Evolutionary conservation across 768 basidiomycete species (phyloP), one percentile per base, ranked within the genome.

Genomic region (Sistotremastrum suecicum): DNA sequence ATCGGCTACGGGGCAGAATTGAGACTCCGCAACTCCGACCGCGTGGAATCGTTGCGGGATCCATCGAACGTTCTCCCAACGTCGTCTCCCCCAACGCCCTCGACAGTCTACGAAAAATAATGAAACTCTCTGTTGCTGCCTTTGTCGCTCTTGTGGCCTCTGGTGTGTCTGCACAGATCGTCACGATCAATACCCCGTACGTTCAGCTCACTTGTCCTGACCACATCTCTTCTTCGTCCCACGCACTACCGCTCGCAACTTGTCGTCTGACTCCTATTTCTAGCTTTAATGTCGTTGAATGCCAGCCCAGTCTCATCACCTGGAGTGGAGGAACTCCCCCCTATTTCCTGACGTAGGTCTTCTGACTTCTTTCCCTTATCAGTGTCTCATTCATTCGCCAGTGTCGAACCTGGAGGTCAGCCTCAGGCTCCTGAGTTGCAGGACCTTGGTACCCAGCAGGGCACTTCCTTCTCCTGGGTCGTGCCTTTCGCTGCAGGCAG

Each of bases 171-270:
- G 78, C 72, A 11, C 75, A 76, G 55, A 50, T 50, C 32, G 55
- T 77, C 52, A 63, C 53, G 1, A 66, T 86, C 58, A 78, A 82
- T 58, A 88, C 84, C 35, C 84, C 84, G 83, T 85, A 52, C 56
- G 82, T 70, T 12, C 49, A 29, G 33, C 35, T 34, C 42, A 34
- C 28, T 11, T 3, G 10, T 10, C 38, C 7, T 38, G 32, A 8
- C 41, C 42, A 54, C 8, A 50, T 50, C 46, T 20, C 40, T 29
- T 39, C 39, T 8, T 37, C 37, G 30, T 52, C 34, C 50, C 1
- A 31, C 43, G 30, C 31, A 37, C 44, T 28, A 40, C 35, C 7
- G 6, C 30, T 34, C 36, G 42, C 34, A 44, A 36, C 30, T 38
- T 10, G 12, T 10, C 37, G 10, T 12, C 11, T 12, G 6, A 33